These are phyloP conservation scores for Monosporozyma yasuniensis DNA, from an alignment of 805 yeast genomes.

Conservation along the genomic window DNA sequence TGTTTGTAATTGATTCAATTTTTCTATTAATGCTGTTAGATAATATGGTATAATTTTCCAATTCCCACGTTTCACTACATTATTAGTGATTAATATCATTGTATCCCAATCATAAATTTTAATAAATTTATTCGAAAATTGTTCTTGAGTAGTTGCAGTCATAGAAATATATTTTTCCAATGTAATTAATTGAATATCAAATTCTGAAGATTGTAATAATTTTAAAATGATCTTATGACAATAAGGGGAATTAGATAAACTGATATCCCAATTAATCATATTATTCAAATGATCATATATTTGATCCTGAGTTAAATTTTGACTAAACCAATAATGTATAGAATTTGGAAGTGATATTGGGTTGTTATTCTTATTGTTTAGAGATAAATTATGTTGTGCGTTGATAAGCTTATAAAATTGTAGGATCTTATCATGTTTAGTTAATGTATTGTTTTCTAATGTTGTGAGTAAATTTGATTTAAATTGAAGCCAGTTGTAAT, in stretches of 20 bases:
- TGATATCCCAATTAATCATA: constrained; percentile 19
- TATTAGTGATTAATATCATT: constrained; percentile 12
- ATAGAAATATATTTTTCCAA: constrained; percentile 18
- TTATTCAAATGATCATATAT: constrained; percentile 19
- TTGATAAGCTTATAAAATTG: neutral
- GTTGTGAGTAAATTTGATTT: neutral
- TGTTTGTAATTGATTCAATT: constrained; percentile 6
- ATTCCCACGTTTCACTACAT: constrained; percentile 12
- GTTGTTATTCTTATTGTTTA: neutral
- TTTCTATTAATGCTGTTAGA: constrained; percentile 16
- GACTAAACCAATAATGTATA: constrained; percentile 25
- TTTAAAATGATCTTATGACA: constrained; percentile 9
- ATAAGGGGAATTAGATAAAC: constrained; percentile 11
- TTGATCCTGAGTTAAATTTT: constrained; percentile 11
- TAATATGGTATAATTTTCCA: constrained; percentile 13
- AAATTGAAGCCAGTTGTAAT: neutral
- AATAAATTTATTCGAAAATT: constrained; percentile 14
- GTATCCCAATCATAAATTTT: constrained; percentile 17
- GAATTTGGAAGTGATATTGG: constrained; percentile 10
- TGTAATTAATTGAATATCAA: constrained; percentile 21
- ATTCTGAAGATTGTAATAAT: constrained; percentile 23
- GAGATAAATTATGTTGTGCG: neutral
- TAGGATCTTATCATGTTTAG: neutral
- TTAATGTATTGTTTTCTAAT: neutral
- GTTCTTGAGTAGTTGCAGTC: neutral